Base-by-base conservation (phyloP, 2,329 filamentous ascomycete species). In the Colletotrichum orbiculare region DNA sequence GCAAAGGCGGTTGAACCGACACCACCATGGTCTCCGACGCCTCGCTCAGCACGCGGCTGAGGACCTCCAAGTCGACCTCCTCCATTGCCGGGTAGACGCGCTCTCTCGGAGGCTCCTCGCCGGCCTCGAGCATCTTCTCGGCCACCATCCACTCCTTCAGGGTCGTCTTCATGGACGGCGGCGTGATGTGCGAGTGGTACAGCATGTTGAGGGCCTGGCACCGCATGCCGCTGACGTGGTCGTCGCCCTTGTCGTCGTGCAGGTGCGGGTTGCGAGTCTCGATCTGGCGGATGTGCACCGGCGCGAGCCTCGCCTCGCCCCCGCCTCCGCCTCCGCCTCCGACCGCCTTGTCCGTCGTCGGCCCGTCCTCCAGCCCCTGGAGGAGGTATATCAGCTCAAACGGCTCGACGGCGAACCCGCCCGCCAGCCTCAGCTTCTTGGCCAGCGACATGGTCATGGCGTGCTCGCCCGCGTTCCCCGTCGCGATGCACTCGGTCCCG, bases 161-260 rank as follows among this genome's bases (percentile, higher is more conserved):
- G n/a, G 33, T 45, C 8, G 25, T 38, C 52, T 57, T 62, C 59
- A 62, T 62, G 33, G 37, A 33, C 43, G 38, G 35, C 33, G 59
- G 46, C 4, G 53, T 55, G 9, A 57, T 41, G 6, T 12, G 45
- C 5, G 59, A 56, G 13, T 62, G 53, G 25, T 62, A 62, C n/a
- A 62, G 25, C 43, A 56, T 38, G 9, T 50, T 37, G 8, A 57
- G 39, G 13, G 37, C 59, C 52, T 57, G 59, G 7, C 25, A 25
- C 37, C 46, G 45, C 59, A 62, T 62, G 11, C 38, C 59, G 25
- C 38, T 43, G 37, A 62, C 59, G 15, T 62, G 59, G n/a, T 56
- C 53, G 33, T 55, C 54, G 45, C 59, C 59, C 45, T 62, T 62
- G 33, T 56, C 50, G 52, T 62, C 52, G 46, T 57, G 59, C 12